Conservation (phyloP, 2,329 filamentous ascomycete species). For the Colletotrichum aenigma region DNA sequence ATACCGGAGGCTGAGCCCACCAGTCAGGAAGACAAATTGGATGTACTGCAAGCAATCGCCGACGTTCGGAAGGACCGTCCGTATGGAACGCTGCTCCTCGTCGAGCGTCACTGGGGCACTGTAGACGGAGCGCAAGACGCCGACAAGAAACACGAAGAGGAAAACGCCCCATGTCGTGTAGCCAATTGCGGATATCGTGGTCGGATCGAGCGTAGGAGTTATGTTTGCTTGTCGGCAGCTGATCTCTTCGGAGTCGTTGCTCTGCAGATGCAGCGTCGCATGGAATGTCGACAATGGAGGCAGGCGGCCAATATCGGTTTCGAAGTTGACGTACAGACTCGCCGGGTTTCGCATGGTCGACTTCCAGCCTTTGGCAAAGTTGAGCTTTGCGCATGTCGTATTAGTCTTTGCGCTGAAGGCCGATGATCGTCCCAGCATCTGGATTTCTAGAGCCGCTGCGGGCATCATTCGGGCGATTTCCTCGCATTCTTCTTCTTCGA, state of each 20-base stretch:
- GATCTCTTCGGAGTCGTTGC: not conserved
- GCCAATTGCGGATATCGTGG: slow-evolving; percentile 1
- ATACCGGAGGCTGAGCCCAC: slow-evolving; percentile 71
- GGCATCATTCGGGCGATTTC: not conserved
- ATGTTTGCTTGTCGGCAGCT: slow-evolving; percentile 21
- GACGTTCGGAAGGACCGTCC: slow-evolving; percentile 23
- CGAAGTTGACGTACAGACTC: not conserved
- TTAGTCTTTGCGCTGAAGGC: not conserved
- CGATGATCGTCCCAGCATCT: slow-evolving; percentile 7
- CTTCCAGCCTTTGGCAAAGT: not conserved
- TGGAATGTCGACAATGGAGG: slow-evolving; percentile 20
- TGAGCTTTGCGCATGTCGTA: not conserved
- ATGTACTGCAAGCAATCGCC: slow-evolving; percentile 73
- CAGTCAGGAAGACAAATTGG: slow-evolving; percentile 75
- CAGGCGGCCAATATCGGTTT: slow-evolving; percentile 8
- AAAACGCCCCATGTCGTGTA: slow-evolving; percentile 21
- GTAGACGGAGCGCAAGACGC: not conserved
- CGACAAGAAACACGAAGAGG: slow-evolving; percentile 21
- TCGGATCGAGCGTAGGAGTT: slow-evolving; percentile 14
- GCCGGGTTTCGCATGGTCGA: not conserved
- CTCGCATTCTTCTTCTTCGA: slow-evolving; percentile 9
- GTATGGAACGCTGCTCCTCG: not conserved
- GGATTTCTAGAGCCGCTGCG: not conserved
- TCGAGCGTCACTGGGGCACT: slow-evolving; percentile 1
- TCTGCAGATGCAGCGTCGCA: slow-evolving; percentile 6